Evolutionary conservation across 306 rosid genomes (phyloP).

Genomic region (Quercus rubra): DNA sequence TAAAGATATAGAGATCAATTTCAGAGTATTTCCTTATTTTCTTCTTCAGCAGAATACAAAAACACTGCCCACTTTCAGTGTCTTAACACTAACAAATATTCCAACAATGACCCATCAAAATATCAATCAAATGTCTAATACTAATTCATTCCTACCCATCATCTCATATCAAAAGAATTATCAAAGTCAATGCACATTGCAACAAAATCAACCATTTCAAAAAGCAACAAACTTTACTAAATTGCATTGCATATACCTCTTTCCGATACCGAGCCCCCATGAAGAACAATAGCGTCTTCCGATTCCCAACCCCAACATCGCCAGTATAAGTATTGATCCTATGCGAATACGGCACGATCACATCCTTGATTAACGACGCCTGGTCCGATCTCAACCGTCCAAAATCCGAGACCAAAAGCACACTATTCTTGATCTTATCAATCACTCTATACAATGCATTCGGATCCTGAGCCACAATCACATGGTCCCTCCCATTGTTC

Average conservation of each 20-base stretch:
- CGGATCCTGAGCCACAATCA: constrained; percentile 86
- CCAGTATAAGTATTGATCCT: constrained; percentile 59
- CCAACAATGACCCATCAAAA: too few species aligned
- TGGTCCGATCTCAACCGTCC: constrained; percentile 78
- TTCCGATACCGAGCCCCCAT: constrained; percentile 95
- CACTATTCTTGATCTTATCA: constrained; percentile 55
- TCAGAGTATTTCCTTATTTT: too few species aligned
- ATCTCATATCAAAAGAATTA: too few species aligned
- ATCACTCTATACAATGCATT: constrained; percentile 72
- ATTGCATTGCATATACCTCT: constrained; percentile 50
- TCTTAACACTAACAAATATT: too few species aligned
- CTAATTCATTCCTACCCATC: too few species aligned
- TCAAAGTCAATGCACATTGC: too few species aligned
- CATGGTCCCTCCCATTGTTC: constrained; percentile 81
- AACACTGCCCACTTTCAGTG: too few species aligned
- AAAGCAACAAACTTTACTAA: too few species aligned
- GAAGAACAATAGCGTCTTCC: constrained; percentile 73
- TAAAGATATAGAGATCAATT: too few species aligned
- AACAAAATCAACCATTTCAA: too few species aligned
- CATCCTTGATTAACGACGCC: constrained; percentile 85
- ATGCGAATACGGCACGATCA: constrained; percentile 82
- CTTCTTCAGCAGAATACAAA: too few species aligned
- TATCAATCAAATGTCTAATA: too few species aligned
- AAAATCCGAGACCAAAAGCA: constrained; percentile 77
- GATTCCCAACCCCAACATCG: constrained; percentile 42